These are phyloP conservation scores for Chlorella vulgaris DNA, from an alignment of 139 green algal genomes.

Conservation along the genomic window DNA sequence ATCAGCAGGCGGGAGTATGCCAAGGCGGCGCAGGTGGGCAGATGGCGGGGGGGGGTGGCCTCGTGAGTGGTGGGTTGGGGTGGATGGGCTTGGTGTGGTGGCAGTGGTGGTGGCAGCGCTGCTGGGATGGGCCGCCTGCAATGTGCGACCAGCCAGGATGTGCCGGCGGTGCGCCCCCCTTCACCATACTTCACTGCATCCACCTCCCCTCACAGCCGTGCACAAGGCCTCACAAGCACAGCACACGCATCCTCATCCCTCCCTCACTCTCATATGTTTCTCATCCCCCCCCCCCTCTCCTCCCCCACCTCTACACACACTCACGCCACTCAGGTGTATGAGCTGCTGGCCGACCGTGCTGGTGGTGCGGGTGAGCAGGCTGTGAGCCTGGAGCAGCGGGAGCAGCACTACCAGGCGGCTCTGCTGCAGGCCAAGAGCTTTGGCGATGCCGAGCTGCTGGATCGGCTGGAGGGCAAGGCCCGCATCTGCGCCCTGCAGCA, in stretches of 20 bases:
- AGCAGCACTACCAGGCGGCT: slow-evolving; percentile 56
- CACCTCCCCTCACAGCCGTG: too few species aligned
- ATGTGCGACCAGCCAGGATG: too few species aligned
- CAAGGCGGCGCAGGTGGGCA: slow-evolving; percentile 42
- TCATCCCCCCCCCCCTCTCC: too few species aligned
- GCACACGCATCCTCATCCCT: neutral
- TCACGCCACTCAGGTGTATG: slow-evolving; percentile 48
- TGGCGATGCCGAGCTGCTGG: slow-evolving; percentile 57
- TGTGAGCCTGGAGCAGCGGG: slow-evolving; percentile 63
- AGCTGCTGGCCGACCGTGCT: slow-evolving; percentile 62
- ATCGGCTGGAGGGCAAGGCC: slow-evolving; percentile 56
- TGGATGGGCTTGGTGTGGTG: neutral
- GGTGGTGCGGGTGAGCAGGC: slow-evolving; percentile 45
- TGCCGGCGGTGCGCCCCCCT: too few species aligned
- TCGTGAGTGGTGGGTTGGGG: neutral
- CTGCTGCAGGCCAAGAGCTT: slow-evolving; percentile 72
- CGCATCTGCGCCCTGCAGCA: slow-evolving; percentile 63
- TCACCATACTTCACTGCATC: too few species aligned
- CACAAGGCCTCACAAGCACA: too few species aligned
- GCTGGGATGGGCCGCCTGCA: too few species aligned
- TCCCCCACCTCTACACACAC: too few species aligned
- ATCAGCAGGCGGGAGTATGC: slow-evolving; percentile 39
- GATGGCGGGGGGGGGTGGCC: slow-evolving; percentile 8
- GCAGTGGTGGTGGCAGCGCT: neutral
- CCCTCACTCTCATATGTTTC: too few species aligned